phyloP scores from a whole-genome alignment of 441 rosid genomes.

The Mallotus repandus region DNA sequence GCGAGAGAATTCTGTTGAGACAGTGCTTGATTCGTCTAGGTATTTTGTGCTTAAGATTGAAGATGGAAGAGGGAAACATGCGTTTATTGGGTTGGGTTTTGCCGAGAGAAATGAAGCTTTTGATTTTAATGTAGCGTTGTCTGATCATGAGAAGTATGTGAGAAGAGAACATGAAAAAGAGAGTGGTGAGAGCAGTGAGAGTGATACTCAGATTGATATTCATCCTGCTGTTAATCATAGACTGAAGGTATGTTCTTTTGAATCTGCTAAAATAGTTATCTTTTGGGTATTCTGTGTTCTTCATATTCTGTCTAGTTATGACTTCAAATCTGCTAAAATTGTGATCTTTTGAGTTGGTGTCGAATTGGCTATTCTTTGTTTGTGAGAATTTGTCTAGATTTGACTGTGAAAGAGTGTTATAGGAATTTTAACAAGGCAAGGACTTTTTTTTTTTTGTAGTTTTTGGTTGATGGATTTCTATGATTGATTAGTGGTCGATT shows the following conservation, averaged over 20 bases:
- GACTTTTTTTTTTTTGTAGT: neutral
- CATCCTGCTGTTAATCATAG: constrained; percentile 97
- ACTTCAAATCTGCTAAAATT: neutral
- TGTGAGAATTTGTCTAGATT: neutral
- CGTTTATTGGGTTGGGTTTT: constrained; percentile 90
- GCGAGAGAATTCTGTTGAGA: constrained; percentile 89
- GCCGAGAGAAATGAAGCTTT: constrained; percentile 96
- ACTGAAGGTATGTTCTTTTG: constrained; percentile 56
- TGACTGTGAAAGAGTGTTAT: too few species aligned
- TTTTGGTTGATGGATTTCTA: neutral
- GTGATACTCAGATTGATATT: constrained; percentile 74
- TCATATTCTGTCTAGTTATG: too few species aligned
- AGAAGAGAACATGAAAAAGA: constrained; percentile 80
- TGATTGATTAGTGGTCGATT: neutral
- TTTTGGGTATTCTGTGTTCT: neutral
- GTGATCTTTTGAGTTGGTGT: neutral
- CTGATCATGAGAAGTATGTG: constrained; percentile 94
- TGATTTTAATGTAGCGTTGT: constrained; percentile 96
- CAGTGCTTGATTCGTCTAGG: constrained; percentile 91
- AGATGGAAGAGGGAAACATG: constrained; percentile 90
- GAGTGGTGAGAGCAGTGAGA: constrained; percentile 54
- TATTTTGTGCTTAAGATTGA: constrained; percentile 94
- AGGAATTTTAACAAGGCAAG: neutral
- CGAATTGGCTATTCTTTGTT: neutral
- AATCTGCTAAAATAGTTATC: neutral